These are phyloP conservation scores for Trypanosoma rangeli DNA, from an alignment of 208 protist genomes.

Conservation along the genomic window DNA sequence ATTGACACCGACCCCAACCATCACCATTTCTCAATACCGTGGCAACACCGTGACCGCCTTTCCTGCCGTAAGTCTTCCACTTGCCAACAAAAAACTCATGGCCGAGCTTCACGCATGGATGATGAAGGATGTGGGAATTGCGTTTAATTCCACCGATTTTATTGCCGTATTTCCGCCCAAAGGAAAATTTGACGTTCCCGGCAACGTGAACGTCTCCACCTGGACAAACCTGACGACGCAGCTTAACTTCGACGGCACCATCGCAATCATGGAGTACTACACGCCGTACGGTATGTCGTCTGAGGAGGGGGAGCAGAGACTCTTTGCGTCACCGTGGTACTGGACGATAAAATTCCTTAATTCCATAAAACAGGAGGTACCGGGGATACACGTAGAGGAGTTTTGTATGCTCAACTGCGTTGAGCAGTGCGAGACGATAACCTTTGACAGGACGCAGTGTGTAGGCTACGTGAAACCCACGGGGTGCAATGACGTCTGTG, in stretches of 20 bases:
- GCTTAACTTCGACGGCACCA: constrained; percentile 39
- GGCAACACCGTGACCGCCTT: constrained; percentile 36
- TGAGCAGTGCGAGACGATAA: constrained; percentile 27
- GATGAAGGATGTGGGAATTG: constrained; percentile 39
- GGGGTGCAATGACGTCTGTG: constrained; percentile 62
- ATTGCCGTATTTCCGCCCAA: constrained; percentile 46
- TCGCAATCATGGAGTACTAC: constrained; percentile 50
- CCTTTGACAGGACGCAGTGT: constrained; percentile 28
- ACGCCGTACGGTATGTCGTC: constrained; percentile 18
- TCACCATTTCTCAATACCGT: neutral
- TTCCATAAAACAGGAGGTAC: constrained; percentile 1
- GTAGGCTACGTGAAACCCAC: constrained; percentile 20
- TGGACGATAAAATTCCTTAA: constrained; percentile 44
- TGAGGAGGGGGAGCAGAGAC: constrained; percentile 18
- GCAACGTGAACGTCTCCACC: constrained; percentile 42
- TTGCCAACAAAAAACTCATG: constrained; percentile 46
- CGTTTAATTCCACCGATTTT: constrained; percentile 46
- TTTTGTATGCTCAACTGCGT: constrained; percentile 59
- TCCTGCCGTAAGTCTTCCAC: constrained; percentile 36
- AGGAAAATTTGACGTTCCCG: constrained; percentile 24
- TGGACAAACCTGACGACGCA: constrained; percentile 39
- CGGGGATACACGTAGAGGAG: constrained; percentile 14
- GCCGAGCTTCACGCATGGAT: constrained; percentile 44
- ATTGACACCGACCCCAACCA: too few relatives aligned
- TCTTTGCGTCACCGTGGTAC: constrained; percentile 40